These are phyloP conservation scores for Dicorynia guianensis DNA, from an alignment of 306 rosid genomes.

Conservation along the genomic window DNA sequence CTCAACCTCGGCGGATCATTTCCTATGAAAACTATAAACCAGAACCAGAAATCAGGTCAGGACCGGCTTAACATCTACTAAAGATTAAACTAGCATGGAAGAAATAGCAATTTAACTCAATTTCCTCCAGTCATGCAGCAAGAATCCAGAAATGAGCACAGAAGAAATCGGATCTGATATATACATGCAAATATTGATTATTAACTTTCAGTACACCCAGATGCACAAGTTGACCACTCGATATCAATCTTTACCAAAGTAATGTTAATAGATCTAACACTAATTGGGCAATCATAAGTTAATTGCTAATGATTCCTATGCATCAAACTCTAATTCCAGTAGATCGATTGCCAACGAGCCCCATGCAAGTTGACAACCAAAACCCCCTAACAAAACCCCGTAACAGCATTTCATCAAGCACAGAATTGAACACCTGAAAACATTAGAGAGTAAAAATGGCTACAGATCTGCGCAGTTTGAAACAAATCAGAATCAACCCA, in stretches of 20 bases:
- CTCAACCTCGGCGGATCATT: no score
- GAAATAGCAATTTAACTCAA: not conserved
- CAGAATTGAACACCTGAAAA: not conserved
- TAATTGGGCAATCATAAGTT: not conserved
- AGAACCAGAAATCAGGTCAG: not conserved
- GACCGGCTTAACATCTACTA: not conserved
- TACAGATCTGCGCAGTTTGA: conserved; percentile 33
- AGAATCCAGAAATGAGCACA: not conserved
- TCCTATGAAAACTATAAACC: not conserved
- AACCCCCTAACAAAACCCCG: not conserved
- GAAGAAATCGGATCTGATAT: conserved; percentile 28
- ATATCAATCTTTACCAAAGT: not conserved
- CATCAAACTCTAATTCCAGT: conserved; percentile 2
- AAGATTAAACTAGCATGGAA: not conserved
- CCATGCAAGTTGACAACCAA: not conserved
- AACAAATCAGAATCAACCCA: not conserved
- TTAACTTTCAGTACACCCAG: not conserved
- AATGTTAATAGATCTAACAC: conserved; percentile 22
- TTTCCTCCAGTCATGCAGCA: not conserved
- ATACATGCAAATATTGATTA: not conserved
- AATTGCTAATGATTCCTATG: not conserved
- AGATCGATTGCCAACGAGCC: conserved; percentile 33
- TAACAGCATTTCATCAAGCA: not conserved
- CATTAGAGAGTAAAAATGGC: conserved; percentile 19
- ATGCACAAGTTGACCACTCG: conserved; percentile 5